Percentiles rank a stretch among this genome's conserved stretches.
These are phyloP conservation scores for Melaleuca quinquenervia DNA, from an alignment of 345 rosid species.

Conservation along the genomic window DNA sequence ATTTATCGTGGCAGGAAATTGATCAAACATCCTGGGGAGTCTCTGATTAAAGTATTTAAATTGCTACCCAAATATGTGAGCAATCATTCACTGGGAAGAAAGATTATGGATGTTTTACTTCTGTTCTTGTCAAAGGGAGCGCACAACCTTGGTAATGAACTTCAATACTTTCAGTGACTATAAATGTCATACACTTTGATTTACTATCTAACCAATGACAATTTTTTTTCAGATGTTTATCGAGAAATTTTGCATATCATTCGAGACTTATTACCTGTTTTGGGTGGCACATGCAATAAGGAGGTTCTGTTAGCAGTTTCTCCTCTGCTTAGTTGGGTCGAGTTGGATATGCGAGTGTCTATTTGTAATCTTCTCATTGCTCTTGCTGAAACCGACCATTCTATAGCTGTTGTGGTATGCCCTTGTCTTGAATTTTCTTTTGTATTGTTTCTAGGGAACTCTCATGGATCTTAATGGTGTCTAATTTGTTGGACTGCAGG, in stretches of 20 bases:
- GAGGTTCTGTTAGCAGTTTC: slow-evolving; percentile 42
- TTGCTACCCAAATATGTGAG: slow-evolving; percentile 47
- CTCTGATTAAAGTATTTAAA: slow-evolving; percentile 51
- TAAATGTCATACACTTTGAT: not conserved
- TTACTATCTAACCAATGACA: not conserved
- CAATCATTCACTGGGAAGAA: slow-evolving; percentile 34
- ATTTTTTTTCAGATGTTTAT: slow-evolving; percentile 39
- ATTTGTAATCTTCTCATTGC: slow-evolving; percentile 66
- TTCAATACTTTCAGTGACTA: not conserved
- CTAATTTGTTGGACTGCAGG: slow-evolving; percentile 36
- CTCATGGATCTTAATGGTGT: not conserved
- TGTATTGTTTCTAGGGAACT: not conserved
- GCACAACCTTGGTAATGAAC: slow-evolving; percentile 47
- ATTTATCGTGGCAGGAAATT: slow-evolving; percentile 44
- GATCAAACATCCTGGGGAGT: slow-evolving; percentile 51
- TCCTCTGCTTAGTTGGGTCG: slow-evolving; percentile 61
- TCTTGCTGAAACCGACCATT: slow-evolving; percentile 57
- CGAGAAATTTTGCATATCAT: slow-evolving; percentile 46
- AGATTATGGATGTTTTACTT: slow-evolving; percentile 64
- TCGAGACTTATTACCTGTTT: slow-evolving; percentile 38
- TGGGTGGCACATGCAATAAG: slow-evolving; percentile 31
- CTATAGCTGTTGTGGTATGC: slow-evolving; percentile 51
- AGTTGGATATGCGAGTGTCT: slow-evolving; percentile 42
- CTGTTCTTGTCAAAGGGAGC: slow-evolving; percentile 41
- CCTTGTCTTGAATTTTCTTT: not conserved